Evolutionary conservation across 306 rosid species (phyloP).

Genomic region (Glycyrrhiza uralensis): DNA sequence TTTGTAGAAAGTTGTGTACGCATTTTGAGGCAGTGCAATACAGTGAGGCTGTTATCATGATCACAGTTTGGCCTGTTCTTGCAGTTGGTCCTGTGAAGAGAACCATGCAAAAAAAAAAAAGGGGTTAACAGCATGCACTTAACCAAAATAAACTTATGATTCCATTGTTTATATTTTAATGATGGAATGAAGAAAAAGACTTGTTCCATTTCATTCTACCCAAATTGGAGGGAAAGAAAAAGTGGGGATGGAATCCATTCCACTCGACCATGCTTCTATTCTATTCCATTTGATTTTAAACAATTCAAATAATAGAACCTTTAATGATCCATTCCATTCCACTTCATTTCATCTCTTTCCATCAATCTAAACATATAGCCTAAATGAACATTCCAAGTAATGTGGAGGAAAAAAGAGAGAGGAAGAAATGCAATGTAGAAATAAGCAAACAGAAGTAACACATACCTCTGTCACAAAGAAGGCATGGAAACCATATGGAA

Average conservation of each 20-base stretch:
- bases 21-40: neutral
- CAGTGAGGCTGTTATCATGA: neutral
- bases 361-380: neutral
- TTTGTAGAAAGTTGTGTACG: neutral
- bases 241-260: neutral
- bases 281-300: neutral
- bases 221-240: neutral
- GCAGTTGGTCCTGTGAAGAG: constrained; percentile 63
- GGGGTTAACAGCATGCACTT: constrained; percentile 16
- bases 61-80: constrained; percentile 59
- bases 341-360: neutral
- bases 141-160: too few relatives aligned
- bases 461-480: constrained; percentile 88
- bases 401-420: neutral
- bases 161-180: too few relatives aligned
- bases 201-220: neutral
- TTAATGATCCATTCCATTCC: neutral
- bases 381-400: neutral
- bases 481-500: constrained; percentile 94
- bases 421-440: neutral
- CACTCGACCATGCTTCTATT: neutral
- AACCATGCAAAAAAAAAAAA: neutral
- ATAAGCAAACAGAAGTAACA: constrained; percentile 12
- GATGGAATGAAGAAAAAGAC: neutral
- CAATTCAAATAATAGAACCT: neutral